A percentile compares a stretch with the other conserved stretches of the same genome.
phyloP scores from a whole-genome alignment of 371 early-diverging fungal species.

The Rhizomucor miehei region DNA sequence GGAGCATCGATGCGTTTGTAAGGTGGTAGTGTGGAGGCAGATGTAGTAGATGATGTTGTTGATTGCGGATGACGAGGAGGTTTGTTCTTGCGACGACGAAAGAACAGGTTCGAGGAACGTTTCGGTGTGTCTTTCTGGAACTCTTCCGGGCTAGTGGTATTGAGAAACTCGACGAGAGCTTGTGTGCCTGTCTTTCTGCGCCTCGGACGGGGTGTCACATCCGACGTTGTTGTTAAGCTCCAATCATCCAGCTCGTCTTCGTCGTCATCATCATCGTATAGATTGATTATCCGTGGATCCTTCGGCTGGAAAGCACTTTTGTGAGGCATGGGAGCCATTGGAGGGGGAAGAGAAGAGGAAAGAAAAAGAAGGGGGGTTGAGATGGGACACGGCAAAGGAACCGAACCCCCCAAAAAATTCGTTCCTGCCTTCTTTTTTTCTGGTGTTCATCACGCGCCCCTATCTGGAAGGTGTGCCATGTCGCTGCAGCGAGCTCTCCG shows the following conservation, averaged over 20 bases:
- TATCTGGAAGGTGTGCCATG: conserved; percentile 1
- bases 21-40: too few relatives aligned
- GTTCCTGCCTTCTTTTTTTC: neutral
- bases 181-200: conserved; percentile 38
- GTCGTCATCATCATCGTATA: conserved; percentile 29
- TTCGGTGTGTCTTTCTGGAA: conserved; percentile 27
- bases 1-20: neutral
- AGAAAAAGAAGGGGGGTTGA: conserved; percentile 1
- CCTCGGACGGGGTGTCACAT: conserved; percentile 18
- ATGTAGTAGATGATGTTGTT: conserved; percentile 5
- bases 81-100: conserved; percentile 29
- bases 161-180: conserved; percentile 44
- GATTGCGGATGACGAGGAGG: conserved; percentile 17
- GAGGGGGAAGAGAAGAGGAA: conserved; percentile 7
- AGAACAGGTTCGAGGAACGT: conserved; percentile 29
- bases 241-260: conserved; percentile 23
- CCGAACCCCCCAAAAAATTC: neutral
- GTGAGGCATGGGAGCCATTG: conserved; percentile 17
- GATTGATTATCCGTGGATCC: conserved; percentile 24
- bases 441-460: neutral
- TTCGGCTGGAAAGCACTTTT: conserved; percentile 27
- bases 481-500: neutral
- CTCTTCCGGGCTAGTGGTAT: conserved; percentile 48
- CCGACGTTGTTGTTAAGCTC: conserved; percentile 16
- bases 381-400: too few relatives aligned